Evolutionary conservation across 2,329 filamentous ascomycete species (phyloP).

Genomic region (Apiospora malaysiana): DNA sequence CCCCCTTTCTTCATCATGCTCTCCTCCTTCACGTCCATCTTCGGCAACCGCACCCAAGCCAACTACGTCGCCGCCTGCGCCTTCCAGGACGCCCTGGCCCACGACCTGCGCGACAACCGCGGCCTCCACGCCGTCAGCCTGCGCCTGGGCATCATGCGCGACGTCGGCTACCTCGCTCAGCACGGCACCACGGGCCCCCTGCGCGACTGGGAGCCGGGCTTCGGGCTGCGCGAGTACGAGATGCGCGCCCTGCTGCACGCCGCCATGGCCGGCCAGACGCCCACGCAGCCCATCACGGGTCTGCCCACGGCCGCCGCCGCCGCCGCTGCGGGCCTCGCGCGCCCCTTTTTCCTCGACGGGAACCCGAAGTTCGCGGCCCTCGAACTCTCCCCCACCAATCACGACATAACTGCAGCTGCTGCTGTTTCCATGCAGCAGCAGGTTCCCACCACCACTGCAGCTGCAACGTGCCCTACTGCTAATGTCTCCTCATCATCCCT

Average conservation of each 20-base stretch:
- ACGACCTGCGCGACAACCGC: constrained; percentile 31
- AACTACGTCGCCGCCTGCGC: constrained; percentile 43
- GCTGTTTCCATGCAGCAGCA: not conserved
- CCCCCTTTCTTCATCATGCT: constrained; percentile 34
- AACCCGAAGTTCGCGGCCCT: constrained; percentile 11
- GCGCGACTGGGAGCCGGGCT: constrained; percentile 10
- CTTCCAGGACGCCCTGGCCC: constrained; percentile 39
- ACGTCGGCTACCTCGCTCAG: constrained; percentile 25
- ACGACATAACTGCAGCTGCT: too few species aligned
- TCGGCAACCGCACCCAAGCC: constrained; percentile 34
- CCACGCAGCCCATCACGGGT: constrained; percentile 17
- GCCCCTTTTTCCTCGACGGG: constrained; percentile 16
- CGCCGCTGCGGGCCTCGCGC: not conserved
- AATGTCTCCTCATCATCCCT: not conserved
- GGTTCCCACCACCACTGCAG: not conserved
- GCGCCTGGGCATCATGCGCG: constrained; percentile 39
- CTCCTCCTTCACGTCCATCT: constrained; percentile 32
- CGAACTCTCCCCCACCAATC: not conserved
- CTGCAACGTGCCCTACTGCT: not conserved
- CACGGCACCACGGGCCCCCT: constrained; percentile 13
- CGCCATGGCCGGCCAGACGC: constrained; percentile 17
- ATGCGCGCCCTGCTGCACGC: constrained; percentile 19
- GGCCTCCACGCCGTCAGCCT: constrained; percentile 39
- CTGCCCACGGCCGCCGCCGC: not conserved
- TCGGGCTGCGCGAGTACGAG: constrained; percentile 14